Base-by-base conservation (phyloP, 768 basidiomycete genomes). In the Neoboletus magnificus region DNA sequence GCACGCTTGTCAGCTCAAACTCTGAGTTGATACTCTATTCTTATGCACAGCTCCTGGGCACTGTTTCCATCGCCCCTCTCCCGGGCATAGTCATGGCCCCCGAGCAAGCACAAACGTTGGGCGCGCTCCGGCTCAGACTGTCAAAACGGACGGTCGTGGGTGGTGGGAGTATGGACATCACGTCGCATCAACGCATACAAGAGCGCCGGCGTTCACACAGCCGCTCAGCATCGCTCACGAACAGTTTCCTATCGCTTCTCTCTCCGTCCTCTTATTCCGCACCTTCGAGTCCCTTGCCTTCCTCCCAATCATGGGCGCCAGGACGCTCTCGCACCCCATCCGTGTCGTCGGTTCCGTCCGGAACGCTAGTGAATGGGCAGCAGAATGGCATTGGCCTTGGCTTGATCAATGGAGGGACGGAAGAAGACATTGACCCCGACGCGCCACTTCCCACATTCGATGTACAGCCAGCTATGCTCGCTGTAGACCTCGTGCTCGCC, bases 381-480 rank as follows among this genome's bases (percentile, higher is more conserved):
- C 55, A 54, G 23, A 61, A 57, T 29, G 67, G 64, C 5, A 57
- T 71, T 2, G 75, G 74, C 1, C 61, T 78, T 3, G 75, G 73
- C 1, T 52, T 75, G 48, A 62, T 54, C 9, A 50, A 56, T 44
- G 48, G 58, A 29, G 67, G 59, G n/a, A 51, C 52, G 5, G 73
- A 75, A 2, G 82, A 81, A 27, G 78, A 80, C 5, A 66, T 84
- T n/a, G 82, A 84, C 54, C 80, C 82, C 0, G 86, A 87, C 33
- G 69, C 71, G 4, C 86, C 85, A 0, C 69, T 98, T 18, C 94
- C 96, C 1, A 93, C 91, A 1, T 85, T 96, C 25, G 87, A 94
- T 58, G 84, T 89, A 0, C 87, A 88, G 54, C 89, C 91, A 11
- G 82, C 88, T 32, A 89, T 98, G 82, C 76, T 98, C 11, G 93